Evolutionary conservation across 2,329 filamentous ascomycete genomes (phyloP), one percentile per base, ranked within the genome.

Genomic region (Aspergillus fumigatiaffinis): DNA sequence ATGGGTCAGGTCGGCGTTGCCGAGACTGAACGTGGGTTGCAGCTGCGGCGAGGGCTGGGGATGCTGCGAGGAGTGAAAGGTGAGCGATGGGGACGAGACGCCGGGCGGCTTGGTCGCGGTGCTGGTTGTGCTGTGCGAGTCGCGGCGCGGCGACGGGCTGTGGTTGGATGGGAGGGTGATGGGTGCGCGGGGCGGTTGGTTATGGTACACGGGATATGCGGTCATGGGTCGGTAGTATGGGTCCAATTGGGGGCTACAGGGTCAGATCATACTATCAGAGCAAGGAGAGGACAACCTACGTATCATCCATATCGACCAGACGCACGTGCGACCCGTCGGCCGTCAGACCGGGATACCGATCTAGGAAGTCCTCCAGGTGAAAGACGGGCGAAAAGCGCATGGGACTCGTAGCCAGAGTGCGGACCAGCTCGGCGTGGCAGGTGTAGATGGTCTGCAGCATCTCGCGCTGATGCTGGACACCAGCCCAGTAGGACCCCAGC

Each of bases 311-410:
- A 64, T 93, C 89, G 1, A 83, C 76, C 54, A 94, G 84, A 17
- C 84, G 87, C 41, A 93, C 79, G 67, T 92, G 89, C 1, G 89
- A 86, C 1, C 88, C 85, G 65, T 94, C 90, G 54, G 94, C 90
- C 4, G 81, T 79, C 56, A 85, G 81, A 1, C 86, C 87, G 0
- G 85, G 86, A 21, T 96, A 96, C 28, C 91, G 82, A 65, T 94
- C 90, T 65, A 94, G 92, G 73, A 95, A 95, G 68, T 94, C 90
- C 62, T 94, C 91, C 14, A 92, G 82, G 60, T 94, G 90, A 67
- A 94, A 93, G 1, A 90, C 88, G 0, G 90, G 87, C 0, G 87
- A 87, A 63, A 91, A 91, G 9, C 89, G 79, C 81, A 90, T 87
- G 0, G 86, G 82, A 60, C 84, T 90, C 54, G 81, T 86, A 1